These are phyloP conservation scores for Alectoria sarmentosa DNA, from an alignment of 495 filamentous ascomycete species.

Conservation along the genomic window DNA sequence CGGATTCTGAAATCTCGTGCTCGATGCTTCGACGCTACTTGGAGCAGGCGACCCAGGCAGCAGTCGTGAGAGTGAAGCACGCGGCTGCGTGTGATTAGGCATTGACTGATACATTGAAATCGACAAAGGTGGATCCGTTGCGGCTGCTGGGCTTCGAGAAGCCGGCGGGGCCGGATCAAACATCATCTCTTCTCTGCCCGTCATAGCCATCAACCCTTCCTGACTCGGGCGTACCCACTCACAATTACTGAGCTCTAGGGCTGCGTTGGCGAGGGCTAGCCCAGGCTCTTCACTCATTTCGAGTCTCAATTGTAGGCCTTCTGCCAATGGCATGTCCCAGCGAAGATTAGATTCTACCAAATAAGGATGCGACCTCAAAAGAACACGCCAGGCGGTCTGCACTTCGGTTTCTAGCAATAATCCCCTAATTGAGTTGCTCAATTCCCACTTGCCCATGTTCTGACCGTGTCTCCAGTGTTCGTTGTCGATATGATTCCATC, in stretches of 20 bases:
- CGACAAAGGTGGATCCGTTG: neutral
- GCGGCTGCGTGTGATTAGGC: neutral
- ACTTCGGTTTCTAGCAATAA: neutral
- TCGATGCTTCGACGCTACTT: neutral
- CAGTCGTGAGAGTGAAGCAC: neutral
- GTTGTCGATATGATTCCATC: slow-evolving; percentile 13
- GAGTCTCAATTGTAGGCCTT: slow-evolving; percentile 8
- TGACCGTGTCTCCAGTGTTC: slow-evolving; percentile 6
- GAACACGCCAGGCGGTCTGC: neutral
- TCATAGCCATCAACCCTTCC: neutral
- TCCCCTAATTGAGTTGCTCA: slow-evolving; percentile 9
- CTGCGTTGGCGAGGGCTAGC: neutral
- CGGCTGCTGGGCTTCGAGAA: neutral
- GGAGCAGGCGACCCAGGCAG: neutral
- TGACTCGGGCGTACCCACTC: neutral
- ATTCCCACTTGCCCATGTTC: slow-evolving; percentile 9
- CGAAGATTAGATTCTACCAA: neutral
- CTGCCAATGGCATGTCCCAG: neutral
- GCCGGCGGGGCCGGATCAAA: neutral
- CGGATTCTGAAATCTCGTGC: neutral
- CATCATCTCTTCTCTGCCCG: neutral
- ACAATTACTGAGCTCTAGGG: slow-evolving; percentile 1
- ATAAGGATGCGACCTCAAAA: neutral
- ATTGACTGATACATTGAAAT: neutral
- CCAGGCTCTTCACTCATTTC: neutral